These are phyloP conservation scores for Epichloe gansuensis DNA, from an alignment of 2,329 filamentous ascomycete species.

Conservation along the genomic window DNA sequence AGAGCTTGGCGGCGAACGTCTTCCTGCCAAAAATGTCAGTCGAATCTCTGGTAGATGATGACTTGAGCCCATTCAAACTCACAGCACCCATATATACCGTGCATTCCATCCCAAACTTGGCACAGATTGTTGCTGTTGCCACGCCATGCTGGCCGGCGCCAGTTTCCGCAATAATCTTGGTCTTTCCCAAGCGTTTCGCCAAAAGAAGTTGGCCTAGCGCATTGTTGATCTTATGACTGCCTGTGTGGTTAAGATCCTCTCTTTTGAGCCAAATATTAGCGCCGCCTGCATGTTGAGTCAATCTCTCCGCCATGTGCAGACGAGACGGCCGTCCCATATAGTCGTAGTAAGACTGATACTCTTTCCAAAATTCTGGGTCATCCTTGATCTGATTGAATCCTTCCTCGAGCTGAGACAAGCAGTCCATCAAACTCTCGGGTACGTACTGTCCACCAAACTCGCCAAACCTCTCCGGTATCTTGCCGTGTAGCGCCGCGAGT, in stretches of 20 bases:
- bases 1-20: constrained; percentile 91
- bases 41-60: neutral
- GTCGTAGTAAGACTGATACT: constrained; percentile 88
- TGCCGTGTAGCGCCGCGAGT: constrained; percentile 67
- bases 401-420: constrained; percentile 74
- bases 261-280: constrained; percentile 97
- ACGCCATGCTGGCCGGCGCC: constrained; percentile 97
- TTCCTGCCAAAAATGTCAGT: constrained; percentile 37
- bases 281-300: constrained; percentile 80
- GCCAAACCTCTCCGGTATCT: constrained; percentile 77
- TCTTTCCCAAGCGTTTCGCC: constrained; percentile 79
- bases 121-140: constrained; percentile 91
- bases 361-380: constrained; percentile 90
- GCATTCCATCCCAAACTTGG: constrained; percentile 96
- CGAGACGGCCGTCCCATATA: constrained; percentile 95
- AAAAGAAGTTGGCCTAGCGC: constrained; percentile 86
- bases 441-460: constrained; percentile 97
- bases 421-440: constrained; percentile 96
- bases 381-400: constrained; percentile 82
- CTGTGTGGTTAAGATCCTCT: constrained; percentile 95
- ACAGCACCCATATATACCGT: constrained; percentile 93
- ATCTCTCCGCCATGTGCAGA: constrained; percentile 73
- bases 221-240: constrained; percentile 99
- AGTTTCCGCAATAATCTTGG: constrained; percentile 93
- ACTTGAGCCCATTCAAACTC: constrained; percentile 14